Evolutionary conservation across 2,329 filamentous ascomycete species (phyloP).

Genomic region (Elsinoe australis): DNA sequence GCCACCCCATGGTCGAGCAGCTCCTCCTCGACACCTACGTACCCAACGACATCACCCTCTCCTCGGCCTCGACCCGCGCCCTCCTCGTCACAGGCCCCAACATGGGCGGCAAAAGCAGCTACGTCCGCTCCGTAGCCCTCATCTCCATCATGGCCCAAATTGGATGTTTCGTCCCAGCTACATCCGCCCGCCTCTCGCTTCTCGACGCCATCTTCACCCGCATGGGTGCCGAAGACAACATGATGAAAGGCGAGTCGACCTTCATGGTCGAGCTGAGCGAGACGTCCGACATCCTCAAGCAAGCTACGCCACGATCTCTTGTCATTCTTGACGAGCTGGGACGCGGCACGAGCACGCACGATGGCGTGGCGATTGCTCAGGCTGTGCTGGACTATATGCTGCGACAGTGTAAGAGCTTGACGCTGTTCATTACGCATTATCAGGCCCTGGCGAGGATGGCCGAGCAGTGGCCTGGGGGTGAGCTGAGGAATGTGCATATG

Average conservation of each 20-base stretch:
- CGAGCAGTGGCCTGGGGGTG: slow-evolving; percentile 55
- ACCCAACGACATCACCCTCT: slow-evolving; percentile 73
- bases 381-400: slow-evolving; percentile 83
- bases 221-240: slow-evolving; percentile 93
- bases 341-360: slow-evolving; percentile 86
- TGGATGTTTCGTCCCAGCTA: slow-evolving; percentile 85
- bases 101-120: slow-evolving; percentile 98
- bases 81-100: slow-evolving; percentile 93
- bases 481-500: slow-evolving; percentile 88
- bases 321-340: slow-evolving; percentile 94
- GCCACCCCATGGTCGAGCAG: slow-evolving; percentile 94
- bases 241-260: slow-evolving; percentile 87
- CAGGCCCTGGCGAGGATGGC: slow-evolving; percentile 74
- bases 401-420: slow-evolving; percentile 64
- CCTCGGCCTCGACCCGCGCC: slow-evolving; percentile 58
- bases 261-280: slow-evolving; percentile 98
- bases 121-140: slow-evolving; percentile 84
- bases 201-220: slow-evolving; percentile 89
- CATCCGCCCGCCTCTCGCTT: slow-evolving; percentile 65
- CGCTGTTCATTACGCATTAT: slow-evolving; percentile 96
- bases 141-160: slow-evolving; percentile 92
- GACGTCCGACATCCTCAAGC: slow-evolving; percentile 81
- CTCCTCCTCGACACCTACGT: slow-evolving; percentile 80
- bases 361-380: slow-evolving; percentile 91
- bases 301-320: slow-evolving; percentile 73